Evolutionary conservation across 2,329 filamentous ascomycete species (phyloP).

Genomic region (Nemania diffusa): DNA sequence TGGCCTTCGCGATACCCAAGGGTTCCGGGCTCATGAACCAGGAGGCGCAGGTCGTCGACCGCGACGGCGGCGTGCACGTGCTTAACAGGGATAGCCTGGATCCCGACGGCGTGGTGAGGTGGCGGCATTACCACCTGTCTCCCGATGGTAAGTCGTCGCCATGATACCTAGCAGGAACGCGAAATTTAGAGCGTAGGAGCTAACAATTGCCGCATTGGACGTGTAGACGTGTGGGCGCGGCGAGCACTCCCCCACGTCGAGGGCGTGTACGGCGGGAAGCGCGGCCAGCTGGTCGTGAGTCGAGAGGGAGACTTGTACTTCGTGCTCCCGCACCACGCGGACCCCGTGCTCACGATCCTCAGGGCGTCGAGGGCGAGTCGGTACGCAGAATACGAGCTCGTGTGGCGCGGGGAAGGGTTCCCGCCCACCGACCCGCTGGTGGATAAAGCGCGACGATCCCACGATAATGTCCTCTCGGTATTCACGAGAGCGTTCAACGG

Average conservation of each 20-base stretch:
- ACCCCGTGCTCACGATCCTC: slow-evolving; percentile 48
- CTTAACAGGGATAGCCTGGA: slow-evolving; percentile 57
- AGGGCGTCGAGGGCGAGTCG: slow-evolving; percentile 43
- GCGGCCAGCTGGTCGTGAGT: slow-evolving; percentile 52
- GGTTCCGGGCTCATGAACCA: slow-evolving; percentile 61
- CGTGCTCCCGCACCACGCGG: slow-evolving; percentile 51
- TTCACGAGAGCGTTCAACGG: slow-evolving; percentile 44
- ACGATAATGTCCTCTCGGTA: slow-evolving; percentile 52
- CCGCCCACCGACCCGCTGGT: slow-evolving; percentile 55
- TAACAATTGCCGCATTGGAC: too few species aligned
- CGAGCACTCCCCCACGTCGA: slow-evolving; percentile 48
- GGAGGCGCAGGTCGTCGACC: slow-evolving; percentile 60
- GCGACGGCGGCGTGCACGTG: slow-evolving; percentile 58
- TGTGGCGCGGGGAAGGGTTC: slow-evolving; percentile 51
- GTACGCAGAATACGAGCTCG: slow-evolving; percentile 50
- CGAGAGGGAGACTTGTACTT: slow-evolving; percentile 51
- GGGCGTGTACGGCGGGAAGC: slow-evolving; percentile 48
- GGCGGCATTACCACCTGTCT: slow-evolving; percentile 55
- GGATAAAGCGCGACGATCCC: slow-evolving; percentile 51
- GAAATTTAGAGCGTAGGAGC: too few species aligned
- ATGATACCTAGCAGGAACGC: background rate
- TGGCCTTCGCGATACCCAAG: slow-evolving; percentile 58
- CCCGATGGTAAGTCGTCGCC: slow-evolving; percentile 45
- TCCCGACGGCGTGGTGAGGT: slow-evolving; percentile 46
- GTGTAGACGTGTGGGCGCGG: slow-evolving; percentile 50